Evolutionary conservation across 2,329 filamentous ascomycete species (phyloP), one percentile per base, ranked within the genome.

Genomic region (Colletotrichum cordylinicola): DNA sequence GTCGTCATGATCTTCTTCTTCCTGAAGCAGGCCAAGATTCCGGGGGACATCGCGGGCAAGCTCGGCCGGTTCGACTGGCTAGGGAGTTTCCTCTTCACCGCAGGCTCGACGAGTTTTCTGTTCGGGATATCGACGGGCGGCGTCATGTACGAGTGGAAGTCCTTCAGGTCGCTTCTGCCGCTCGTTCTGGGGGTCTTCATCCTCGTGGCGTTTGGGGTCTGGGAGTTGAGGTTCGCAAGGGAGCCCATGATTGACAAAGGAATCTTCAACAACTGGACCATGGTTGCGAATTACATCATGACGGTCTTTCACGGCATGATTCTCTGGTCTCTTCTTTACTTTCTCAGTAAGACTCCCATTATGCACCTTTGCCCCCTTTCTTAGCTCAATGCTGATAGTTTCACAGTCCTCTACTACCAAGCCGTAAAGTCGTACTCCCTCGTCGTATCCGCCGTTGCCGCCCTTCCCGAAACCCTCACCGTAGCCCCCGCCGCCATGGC

Each of bases 121-220:
- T 91, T 93, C 60, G 90, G 91, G 0, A 80, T 94, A 6, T 92
- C 91, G 3, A 93, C 91, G 87, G 93, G 92, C 12, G 93, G 92
- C 48, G 87, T 93, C 10, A 90, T 92, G 84, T 94, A 93, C 80
- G 80, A 87, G 1, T 95, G 93, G 93, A 81, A 84, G 60, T 91
- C 88, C 5, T 93, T 90, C 88, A 87, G 88, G 2, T 93, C 91
- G 0, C 84, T 95, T 3, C 87, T 93, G 1, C 93, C 93, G 0
- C 83, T 95, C 16, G 81, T 91, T 5, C 52, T 94, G 10, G 92
- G 92, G 2, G 80, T 84, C 1, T 81, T 84, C 2, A 88, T 90
- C 2, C 81, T 94, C 5, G 78, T 88, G 4, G 84, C 79, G 8
- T 92, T 92, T 79, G 84, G 86, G 12, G 82, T 89, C 29, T 93